These are phyloP conservation scores for Pyrenochaeta sp. DNA, from an alignment of 2,329 filamentous ascomycete species.

Conservation along the genomic window DNA sequence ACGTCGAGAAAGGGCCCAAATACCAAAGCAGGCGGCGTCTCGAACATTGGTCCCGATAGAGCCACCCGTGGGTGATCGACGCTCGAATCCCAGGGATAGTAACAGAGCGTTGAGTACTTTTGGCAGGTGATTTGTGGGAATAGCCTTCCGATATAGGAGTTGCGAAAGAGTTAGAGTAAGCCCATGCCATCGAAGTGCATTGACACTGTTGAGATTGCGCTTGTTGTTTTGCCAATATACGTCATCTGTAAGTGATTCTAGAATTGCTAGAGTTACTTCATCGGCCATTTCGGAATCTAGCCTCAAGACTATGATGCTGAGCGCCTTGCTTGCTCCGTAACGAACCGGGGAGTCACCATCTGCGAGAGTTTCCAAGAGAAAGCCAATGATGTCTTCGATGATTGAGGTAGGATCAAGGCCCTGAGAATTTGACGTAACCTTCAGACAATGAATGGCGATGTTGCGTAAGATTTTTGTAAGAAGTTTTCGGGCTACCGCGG, in stretches of 20 bases:
- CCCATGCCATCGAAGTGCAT: slow-evolving; percentile 90
- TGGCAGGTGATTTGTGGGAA: slow-evolving; percentile 72
- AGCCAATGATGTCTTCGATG: slow-evolving; percentile 82
- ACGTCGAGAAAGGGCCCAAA: slow-evolving; percentile 89
- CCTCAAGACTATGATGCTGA: slow-evolving; percentile 85
- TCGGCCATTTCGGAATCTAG: slow-evolving; percentile 80
- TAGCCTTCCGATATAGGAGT: slow-evolving; percentile 82
- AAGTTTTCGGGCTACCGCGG: slow-evolving; percentile 81
- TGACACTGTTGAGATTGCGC: slow-evolving; percentile 75
- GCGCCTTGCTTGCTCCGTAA: slow-evolving; percentile 88
- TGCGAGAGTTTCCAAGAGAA: slow-evolving; percentile 76
- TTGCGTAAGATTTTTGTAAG: slow-evolving; percentile 85
- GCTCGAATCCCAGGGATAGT: slow-evolving; percentile 85
- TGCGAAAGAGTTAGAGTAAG: slow-evolving; percentile 87
- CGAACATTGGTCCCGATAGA: slow-evolving; percentile 89
- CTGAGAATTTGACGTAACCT: slow-evolving; percentile 35
- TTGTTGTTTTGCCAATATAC: slow-evolving; percentile 62
- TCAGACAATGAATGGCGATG: slow-evolving; percentile 71
- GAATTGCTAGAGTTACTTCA: slow-evolving; percentile 86
- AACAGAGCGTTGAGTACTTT: slow-evolving; percentile 79
- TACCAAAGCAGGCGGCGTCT: slow-evolving; percentile 94
- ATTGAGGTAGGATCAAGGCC: slow-evolving; percentile 48
- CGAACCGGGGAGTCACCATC: slow-evolving; percentile 93
- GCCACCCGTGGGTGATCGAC: slow-evolving; percentile 82
- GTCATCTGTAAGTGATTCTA: slow-evolving; percentile 71